These are phyloP conservation scores for Viola odorata DNA, from an alignment of 345 rosid genomes.

Conservation along the genomic window DNA sequence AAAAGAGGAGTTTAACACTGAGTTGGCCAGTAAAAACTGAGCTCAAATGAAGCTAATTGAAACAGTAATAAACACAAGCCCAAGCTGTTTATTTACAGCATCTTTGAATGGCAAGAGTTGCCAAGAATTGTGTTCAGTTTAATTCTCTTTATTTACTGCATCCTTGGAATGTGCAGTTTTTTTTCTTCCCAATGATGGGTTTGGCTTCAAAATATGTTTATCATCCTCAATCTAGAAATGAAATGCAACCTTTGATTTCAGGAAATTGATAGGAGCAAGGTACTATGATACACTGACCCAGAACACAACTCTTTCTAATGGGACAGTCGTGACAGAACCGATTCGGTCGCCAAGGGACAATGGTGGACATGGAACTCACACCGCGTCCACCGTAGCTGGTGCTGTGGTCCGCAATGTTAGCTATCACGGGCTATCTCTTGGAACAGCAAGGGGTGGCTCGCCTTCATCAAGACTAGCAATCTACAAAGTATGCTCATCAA, in stretches of 20 bases:
- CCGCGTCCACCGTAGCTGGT: constrained; percentile 57
- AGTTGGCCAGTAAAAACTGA: too few species aligned
- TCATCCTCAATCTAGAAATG: not conserved
- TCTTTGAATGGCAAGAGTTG: too few species aligned
- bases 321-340: not conserved
- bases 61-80: too few species aligned
- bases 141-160: too few species aligned
- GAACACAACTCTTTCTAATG: constrained; percentile 12
- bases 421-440: constrained; percentile 45
- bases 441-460: constrained; percentile 51
- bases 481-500: constrained; percentile 54
- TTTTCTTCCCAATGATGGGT: too few species aligned
- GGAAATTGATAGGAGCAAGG: not conserved
- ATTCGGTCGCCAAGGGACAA: constrained; percentile 49
- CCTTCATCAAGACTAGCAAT: constrained; percentile 45
- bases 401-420: constrained; percentile 42
- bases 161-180: too few species aligned
- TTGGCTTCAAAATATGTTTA: not conserved
- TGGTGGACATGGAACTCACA: constrained; percentile 64
- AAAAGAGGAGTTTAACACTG: too few species aligned
- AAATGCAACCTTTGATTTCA: not conserved
- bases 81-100: too few species aligned
- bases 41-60: too few species aligned
- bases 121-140: too few species aligned
- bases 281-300: not conserved